Percentiles rank a stretch among this genome's conserved stretches.
phyloP scores from a whole-genome alignment of 2,329 filamentous ascomycete genomes.

The Pseudogymnoascus sp. region DNA sequence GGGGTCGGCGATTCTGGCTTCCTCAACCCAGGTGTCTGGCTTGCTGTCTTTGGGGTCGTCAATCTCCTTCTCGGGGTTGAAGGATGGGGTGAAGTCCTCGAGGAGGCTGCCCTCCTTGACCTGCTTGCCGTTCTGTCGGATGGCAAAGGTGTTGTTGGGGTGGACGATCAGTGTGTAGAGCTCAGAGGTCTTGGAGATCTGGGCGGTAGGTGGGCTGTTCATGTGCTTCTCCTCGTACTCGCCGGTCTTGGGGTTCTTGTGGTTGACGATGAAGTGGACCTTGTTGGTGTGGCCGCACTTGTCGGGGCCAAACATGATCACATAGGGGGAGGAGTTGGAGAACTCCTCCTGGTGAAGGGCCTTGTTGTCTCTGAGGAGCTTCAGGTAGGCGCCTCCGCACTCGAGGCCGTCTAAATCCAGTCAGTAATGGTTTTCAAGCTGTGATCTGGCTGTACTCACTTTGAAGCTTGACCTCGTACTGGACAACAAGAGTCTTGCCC shows the following conservation, averaged over 20 bases:
- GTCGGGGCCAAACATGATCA: slow-evolving; percentile 99
- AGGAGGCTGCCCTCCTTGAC: slow-evolving; percentile 85
- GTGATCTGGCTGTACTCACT: slow-evolving; percentile 50
- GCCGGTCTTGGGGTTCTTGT: slow-evolving; percentile 99
- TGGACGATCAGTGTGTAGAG: slow-evolving; percentile 96
- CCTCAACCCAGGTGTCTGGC: slow-evolving; percentile 92
- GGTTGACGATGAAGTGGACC: slow-evolving; percentile 97
- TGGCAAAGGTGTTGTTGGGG: slow-evolving; percentile 90
- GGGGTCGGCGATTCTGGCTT: slow-evolving; percentile 82
- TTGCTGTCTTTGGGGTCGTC: slow-evolving; percentile 90
- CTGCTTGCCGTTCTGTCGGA: slow-evolving; percentile 83
- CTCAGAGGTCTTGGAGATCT: slow-evolving; percentile 83
- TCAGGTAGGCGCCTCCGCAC: slow-evolving; percentile 97
- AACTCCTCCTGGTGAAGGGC: slow-evolving; percentile 96
- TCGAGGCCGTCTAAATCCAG: slow-evolving; percentile 69
- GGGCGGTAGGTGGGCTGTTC: slow-evolving; percentile 70
- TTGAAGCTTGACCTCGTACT: slow-evolving; percentile 99
- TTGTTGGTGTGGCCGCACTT: slow-evolving; percentile 99
- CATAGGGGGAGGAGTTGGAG: slow-evolving; percentile 92
- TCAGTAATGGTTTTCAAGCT: slow-evolving; percentile 26
- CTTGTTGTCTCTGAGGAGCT: slow-evolving; percentile 97
- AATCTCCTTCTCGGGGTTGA: slow-evolving; percentile 93
- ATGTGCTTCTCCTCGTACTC: slow-evolving; percentile 99
- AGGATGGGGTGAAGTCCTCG: slow-evolving; percentile 85
- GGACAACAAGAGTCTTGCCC: slow-evolving; percentile 91